A percentile compares a stretch with the other conserved stretches of the same genome.
Conservation (phyloP, 768 basidiomycete genomes). For the Dioszegia hungarica region DNA sequence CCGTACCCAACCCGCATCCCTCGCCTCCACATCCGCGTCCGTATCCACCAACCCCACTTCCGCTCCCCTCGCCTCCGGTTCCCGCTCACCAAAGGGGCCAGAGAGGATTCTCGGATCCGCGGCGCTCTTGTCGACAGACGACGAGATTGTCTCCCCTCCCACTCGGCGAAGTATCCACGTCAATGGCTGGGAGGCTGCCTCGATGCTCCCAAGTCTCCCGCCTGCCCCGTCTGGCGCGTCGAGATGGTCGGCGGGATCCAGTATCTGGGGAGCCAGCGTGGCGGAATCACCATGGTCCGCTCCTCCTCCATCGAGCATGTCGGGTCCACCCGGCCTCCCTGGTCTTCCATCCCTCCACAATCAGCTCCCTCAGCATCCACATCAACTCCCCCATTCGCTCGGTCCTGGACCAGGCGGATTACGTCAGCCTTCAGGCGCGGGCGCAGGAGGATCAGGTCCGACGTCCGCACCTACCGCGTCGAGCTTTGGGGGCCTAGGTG, state of each 20-base stretch:
- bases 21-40: neutral
- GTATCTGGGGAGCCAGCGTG: conserved; percentile 7
- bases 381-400: neutral
- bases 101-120: conserved; percentile 46
- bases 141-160: conserved; percentile 43
- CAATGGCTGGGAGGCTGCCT: conserved; percentile 1
- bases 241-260: conserved; percentile 8
- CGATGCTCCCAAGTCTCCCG: neutral
- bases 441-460: too few relatives aligned
- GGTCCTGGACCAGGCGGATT: too few relatives aligned
- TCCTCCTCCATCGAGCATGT: too few relatives aligned
- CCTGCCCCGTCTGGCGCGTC: conserved; percentile 5
- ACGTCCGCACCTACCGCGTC: neutral
- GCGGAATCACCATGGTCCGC: conserved; percentile 5
- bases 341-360: neutral
- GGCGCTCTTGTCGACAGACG: conserved; percentile 40
- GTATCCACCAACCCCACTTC: neutral
- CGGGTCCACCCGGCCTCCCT: neutral
- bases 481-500: neutral
- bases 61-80: neutral
- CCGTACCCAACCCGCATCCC: neutral
- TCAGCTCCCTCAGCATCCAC: neutral
- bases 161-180: conserved; percentile 2
- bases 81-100: conserved; percentile 18
- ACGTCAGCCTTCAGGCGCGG: neutral